phyloP scores from a whole-genome alignment of 2,329 filamentous ascomycete genomes.

The Eurotiales sp. region DNA sequence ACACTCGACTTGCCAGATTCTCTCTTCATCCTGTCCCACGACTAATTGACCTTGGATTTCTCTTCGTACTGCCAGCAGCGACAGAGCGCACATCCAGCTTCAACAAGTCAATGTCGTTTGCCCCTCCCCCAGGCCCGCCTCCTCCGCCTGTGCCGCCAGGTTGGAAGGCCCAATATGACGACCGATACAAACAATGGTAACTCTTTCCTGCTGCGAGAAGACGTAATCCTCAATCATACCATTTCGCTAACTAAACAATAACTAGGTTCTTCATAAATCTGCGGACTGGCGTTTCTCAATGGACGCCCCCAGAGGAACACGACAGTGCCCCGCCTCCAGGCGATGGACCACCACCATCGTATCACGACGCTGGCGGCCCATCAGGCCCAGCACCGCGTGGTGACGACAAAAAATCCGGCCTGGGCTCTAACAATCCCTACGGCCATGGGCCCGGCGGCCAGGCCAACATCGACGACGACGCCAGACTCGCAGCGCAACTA shows the following conservation, averaged over 20 bases:
- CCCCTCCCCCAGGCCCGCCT: conserved; percentile 49
- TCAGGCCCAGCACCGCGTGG: conserved; percentile 30
- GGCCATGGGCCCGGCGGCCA: conserved; percentile 25
- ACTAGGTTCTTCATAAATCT: conserved; percentile 85
- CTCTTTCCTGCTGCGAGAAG: not conserved
- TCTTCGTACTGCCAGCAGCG: too few species aligned
- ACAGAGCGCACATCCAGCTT: too few species aligned
- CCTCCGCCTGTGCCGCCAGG: conserved; percentile 67
- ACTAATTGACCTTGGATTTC: too few species aligned
- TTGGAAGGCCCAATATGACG: conserved; percentile 82
- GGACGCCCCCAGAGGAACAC: conserved; percentile 75
- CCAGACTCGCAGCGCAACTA: conserved; percentile 67
- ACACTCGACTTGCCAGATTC: not conserved
- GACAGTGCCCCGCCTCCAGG: conserved; percentile 41
- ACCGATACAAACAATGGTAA: conserved; percentile 81
- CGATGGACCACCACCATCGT: conserved; percentile 46
- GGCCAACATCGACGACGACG: conserved; percentile 59
- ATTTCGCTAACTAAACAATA: not conserved
- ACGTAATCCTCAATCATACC: not conserved
- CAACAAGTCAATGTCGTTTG: conserved; percentile 19
- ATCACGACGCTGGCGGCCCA: conserved; percentile 55
- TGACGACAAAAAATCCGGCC: conserved; percentile 41
- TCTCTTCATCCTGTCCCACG: too few species aligned
- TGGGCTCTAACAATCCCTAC: conserved; percentile 72
- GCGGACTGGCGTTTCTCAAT: conserved; percentile 83